Conservation (phyloP, 2,329 filamentous ascomycete species). For the Epichloe bromicola region DNA sequence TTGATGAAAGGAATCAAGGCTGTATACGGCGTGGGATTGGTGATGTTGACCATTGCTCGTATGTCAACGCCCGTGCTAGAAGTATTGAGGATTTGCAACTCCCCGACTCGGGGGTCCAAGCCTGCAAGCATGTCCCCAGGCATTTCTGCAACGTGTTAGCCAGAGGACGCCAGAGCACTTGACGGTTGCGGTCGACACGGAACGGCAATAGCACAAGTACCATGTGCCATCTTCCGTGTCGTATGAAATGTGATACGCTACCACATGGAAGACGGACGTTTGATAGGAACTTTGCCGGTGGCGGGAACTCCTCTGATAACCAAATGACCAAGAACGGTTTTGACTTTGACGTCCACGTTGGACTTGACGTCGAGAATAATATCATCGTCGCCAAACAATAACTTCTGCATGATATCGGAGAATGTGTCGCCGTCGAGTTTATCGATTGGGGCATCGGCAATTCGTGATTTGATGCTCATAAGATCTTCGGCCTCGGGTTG, state of each 20-base stretch:
- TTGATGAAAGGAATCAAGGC: conserved; percentile 70
- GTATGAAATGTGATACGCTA: conserved; percentile 10
- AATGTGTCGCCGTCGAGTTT: conserved; percentile 74
- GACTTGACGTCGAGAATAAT: conserved; percentile 67
- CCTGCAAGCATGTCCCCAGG: conserved; percentile 36
- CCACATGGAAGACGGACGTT: conserved; percentile 59
- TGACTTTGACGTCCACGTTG: conserved; percentile 67
- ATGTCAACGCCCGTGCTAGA: conserved; percentile 58
- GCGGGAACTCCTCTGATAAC: conserved; percentile 73
- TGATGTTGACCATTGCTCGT: conserved; percentile 63
- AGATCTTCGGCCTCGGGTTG: conserved; percentile 41
- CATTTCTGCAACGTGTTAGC: conserved; percentile 39
- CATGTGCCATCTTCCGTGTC: conserved; percentile 14
- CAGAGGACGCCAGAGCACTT: conserved; percentile 6
- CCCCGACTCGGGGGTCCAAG: conserved; percentile 51
- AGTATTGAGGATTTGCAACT: conserved; percentile 61
- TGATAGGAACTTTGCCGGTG: conserved; percentile 76
- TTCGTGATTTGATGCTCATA: conserved; percentile 61
- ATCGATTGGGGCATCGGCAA: conserved; percentile 67
- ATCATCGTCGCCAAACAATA: conserved; percentile 60
- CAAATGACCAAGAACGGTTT: conserved; percentile 70
- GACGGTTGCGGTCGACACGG: conserved; percentile 9
- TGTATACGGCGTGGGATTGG: conserved; percentile 81
- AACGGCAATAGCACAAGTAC: conserved; percentile 9
- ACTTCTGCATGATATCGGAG: conserved; percentile 62